Evolutionary conservation across 805 yeast genomes (phyloP), one percentile per base, ranked within the genome.

Genomic region (Zygotorulaspora florentina): DNA sequence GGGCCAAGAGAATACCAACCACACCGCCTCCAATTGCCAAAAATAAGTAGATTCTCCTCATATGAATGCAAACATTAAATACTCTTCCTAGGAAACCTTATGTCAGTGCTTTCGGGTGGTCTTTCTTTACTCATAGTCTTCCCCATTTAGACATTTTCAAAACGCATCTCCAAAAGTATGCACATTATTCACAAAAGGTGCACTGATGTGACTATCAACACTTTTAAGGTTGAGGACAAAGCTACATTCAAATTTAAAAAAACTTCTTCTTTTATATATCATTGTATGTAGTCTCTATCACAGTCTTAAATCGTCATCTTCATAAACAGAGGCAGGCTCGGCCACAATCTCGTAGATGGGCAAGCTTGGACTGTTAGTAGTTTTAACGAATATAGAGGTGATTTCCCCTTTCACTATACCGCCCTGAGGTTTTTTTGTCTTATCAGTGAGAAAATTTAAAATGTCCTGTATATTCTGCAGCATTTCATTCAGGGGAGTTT

Each of bases 281-380:
- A 5, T 5, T 20, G 7, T 20, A 29, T 29, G 15, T 29, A 29
- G 5, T 29, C 4, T 29, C 5, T 33, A 33, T 33, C 16, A n/a
- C 3, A 33, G 36, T 16, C 20, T 33, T 13, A 33, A 33, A 33
- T 33, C 36, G 3, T 13, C 16, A 10, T 33, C 16, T 4, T n/a
- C 20, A n/a, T n/a, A 10, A n/a, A 13, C 36, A 13, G 16, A 6
- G 11, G 11, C 20, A 13, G 36, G 7, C 16, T 10, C 27, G 8
- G 12, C 16, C 18, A 11, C 28, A 26, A 40, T 34, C 13, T 43
- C 48, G 42, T 61, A 70, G 3, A 83, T 67, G 1, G 90, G 91
- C 53, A 85, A 66, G 61, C 86, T 78, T 13, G 74, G 71, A 64
- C 90, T 83, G 34, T 79, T 83, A 38, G 78, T 72, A 0, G 88